Evolutionary conservation across 805 yeast genomes (phyloP), one percentile per base, ranked within the genome.

Genomic region (Priceomyces carsonii): DNA sequence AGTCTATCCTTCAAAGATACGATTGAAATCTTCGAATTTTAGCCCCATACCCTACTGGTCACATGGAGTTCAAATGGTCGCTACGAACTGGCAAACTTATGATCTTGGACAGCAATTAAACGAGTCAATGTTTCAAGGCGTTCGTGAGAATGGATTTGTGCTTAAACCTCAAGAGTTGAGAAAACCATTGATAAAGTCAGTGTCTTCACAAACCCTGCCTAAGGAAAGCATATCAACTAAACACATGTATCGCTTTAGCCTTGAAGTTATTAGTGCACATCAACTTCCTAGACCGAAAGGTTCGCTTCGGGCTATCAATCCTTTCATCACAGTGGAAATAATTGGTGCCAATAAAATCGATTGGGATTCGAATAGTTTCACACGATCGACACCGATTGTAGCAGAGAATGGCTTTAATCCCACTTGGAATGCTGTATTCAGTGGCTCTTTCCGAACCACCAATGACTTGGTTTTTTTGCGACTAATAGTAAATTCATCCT

Each of bases 21-120:
- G 97, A 26, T 72, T 85, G 43, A 81, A 71, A 34, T 88, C 96
- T 1, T 72, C 85, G 3, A 93, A 93, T 51, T 90, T 87, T 53
- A 75, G 74, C 28, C 98, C 99, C 0, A 59, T 86, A 2, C 57
- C 59, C 1, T 88, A 78, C 51, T 93, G 99, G 99, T 70, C 71
- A 32, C 66, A 74, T 30, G 99, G 99, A 1, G 82, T 75, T 8
- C 99, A 93, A 53, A 78, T 93, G 88, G 98, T 86, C 4, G 98
- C 99, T 0, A 82, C 96, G 0, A 93, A 91, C 54, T 91, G 97
- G 97, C 99, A 91, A 59, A 82, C 93, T 0, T 82, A 78, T 54
- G 99, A 93, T 53, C 39, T 79, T 12, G 96, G 97, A 0, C 91
- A 90, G 53, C 96, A 89, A 53, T 51, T 93, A 8, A 90, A 89